Evolutionary conservation across 2,329 filamentous ascomycete species (phyloP), one percentile per base, ranked within the genome.

Genomic region (Aaosphaeria pasadenensis): DNA sequence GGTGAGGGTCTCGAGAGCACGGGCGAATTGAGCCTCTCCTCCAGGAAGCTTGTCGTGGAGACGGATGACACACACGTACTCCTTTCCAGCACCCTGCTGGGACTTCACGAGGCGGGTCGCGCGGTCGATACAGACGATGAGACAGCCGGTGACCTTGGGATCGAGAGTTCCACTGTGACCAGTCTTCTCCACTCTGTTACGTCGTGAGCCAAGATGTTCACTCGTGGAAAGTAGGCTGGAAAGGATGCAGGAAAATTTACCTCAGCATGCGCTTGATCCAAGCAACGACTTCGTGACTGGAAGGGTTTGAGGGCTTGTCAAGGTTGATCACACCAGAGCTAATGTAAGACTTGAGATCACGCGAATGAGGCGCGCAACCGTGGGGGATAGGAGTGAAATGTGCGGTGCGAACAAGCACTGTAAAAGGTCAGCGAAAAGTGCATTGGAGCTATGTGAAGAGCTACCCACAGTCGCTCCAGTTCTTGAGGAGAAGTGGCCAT

Each of bases 191-290:
- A 88, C 86, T 68, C 89, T 89, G 49, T 3, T 4, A 7, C 42
- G 68, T 54, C 66, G 58, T 47, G 30, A 13, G 38, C 17, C 17
- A 24, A 24, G 17, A 24, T 24, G 17, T 24, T 13, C 5, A 28
- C 7, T 13, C 39, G 38, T 28, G n/a, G 5, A 38, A 38, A 39
- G 39, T 30, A 36, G 17, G 39, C 36, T 28, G n/a, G 5, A 38
- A 38, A 39, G 39, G 29, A 36, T n/a, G 39, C 36, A 9, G 33
- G 24, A 31, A 28, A 11, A 36, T 51, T 56, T 83, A 91, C 87
- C 88, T 86, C 48, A 99, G 81, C 66, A 97, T 97, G 64, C 92
- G 87, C 86, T 99, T 99, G 63, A 97, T 88, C 94, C 94, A 99
- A 59, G 94, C 92, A 68, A 99, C 94, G 58, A 99, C 94, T 80